Base-by-base conservation (phyloP, 176 grass and related monocot species). In the Chloris gayana region DNA sequence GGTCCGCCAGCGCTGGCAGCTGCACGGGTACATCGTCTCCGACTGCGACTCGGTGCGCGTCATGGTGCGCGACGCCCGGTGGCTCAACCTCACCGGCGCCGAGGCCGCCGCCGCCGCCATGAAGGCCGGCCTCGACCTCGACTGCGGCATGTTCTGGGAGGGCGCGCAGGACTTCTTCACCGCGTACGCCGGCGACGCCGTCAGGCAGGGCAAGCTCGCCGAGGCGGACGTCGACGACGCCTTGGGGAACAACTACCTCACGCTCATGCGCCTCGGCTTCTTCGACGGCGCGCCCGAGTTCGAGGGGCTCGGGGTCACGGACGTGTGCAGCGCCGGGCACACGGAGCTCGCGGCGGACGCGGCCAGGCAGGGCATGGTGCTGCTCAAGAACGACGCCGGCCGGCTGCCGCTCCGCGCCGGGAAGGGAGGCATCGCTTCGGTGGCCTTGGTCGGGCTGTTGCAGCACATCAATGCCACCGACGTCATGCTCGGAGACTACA, bases 11-110 rank as follows among this genome's bases (percentile, higher is more conserved):
- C 64, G 57, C 22, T 90, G 91, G 91, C 85, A 90, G 50, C 91
- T 93, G 13, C 88, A 93, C 76, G 91, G 91, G 0, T 93, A 93
- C 72, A 88, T 93, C 51, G 91, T 90, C 51, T 93, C 91, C 35
- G 91, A 93, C 83, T 93, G 91, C 57, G 88, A 93, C 75, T 88
- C 91, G 1, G 88, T 93, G 0, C 85, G 83, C 75, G 85, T 93
- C 72, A 72, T 93, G 69, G 76, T 88, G 25, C 25, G 25, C 11
- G 25, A 24, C 22, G 74, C 77, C 25, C 64, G 59, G 1, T 88
- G 82, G 64, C 64, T 68, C 75, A 47, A 46, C 15, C 19, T 29
- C 64, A 63, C 69, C 10, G 75, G 30, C 22, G 86, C 24, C 27
- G 75, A 88, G 14, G 51, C 86, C 26, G 39, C 30, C 22, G 86